phyloP scores from a whole-genome alignment of 148 eudicot genomes.

The Persicaria maculosa region DNA sequence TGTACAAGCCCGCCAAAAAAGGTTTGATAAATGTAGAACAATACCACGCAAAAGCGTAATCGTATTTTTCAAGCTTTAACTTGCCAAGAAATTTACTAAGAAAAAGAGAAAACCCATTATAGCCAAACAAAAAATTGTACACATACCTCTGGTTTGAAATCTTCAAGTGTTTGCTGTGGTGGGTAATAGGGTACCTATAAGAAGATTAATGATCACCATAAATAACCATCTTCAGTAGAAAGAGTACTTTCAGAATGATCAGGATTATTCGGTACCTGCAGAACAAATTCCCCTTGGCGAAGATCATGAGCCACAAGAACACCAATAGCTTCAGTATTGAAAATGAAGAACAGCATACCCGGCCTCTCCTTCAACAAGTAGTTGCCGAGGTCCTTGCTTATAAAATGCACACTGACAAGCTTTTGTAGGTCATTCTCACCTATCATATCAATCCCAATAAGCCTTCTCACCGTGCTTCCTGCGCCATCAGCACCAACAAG shows the following conservation, averaged over 20 bases:
- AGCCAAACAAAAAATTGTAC: not conserved
- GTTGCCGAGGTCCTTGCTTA: conserved; percentile 59
- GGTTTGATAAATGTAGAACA: not conserved
- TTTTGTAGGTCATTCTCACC: conserved; percentile 90
- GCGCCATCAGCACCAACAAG: conserved; percentile 94
- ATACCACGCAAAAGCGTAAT: not conserved
- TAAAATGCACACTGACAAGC: conserved; percentile 80
- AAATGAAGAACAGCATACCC: conserved; percentile 91
- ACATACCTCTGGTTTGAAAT: conserved; percentile 58
- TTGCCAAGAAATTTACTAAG: not conserved
- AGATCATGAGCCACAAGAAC: conserved; percentile 99
- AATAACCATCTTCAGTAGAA: not conserved
- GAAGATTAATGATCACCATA: conserved; percentile 9
- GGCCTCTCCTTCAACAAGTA: conserved; percentile 75
- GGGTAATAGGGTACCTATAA: conserved; percentile 88
- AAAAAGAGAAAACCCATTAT: not conserved
- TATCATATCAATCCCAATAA: conserved; percentile 54
- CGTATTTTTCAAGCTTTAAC: not conserved
- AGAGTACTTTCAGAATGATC: not conserved
- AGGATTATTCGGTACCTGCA: conserved; percentile 48
- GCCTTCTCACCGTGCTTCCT: conserved; percentile 71
- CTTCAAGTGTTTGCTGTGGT: conserved; percentile 84
- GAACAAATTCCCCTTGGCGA: conserved; percentile 81
- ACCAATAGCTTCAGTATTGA: conserved; percentile 87
- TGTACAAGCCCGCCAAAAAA: not conserved